These are phyloP conservation scores for Thalassiosira ordinaria DNA, from an alignment of 352 stramenopile genomes.

Conservation along the genomic window DNA sequence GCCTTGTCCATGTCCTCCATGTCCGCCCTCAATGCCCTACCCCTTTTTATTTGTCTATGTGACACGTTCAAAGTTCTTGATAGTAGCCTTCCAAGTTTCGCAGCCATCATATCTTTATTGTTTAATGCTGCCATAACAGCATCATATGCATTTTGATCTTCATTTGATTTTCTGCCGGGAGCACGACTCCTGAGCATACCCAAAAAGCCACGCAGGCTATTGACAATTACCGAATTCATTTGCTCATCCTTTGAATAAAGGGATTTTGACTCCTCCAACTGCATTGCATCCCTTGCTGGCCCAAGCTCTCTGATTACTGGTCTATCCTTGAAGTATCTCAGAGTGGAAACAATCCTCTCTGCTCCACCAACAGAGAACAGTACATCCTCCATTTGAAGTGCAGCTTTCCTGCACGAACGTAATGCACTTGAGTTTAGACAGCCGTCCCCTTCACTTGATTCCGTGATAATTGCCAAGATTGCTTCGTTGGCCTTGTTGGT, in stretches of 20 bases:
- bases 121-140: background rate
- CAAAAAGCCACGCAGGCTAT: background rate
- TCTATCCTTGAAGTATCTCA: background rate
- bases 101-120: background rate
- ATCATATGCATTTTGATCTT: conserved; percentile 5
- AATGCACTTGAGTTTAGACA: no score
- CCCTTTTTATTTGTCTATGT: background rate
- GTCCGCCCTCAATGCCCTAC: background rate
- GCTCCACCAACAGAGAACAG: conserved; percentile 1
- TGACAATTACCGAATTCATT: background rate
- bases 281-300: background rate
- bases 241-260: background rate
- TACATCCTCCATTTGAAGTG: background rate
- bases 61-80: background rate
- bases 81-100: background rate
- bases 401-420: background rate
- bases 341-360: background rate
- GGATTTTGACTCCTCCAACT: background rate
- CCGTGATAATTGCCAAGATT: background rate
- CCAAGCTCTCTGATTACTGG: background rate
- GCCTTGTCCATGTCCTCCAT: conserved; percentile 4
- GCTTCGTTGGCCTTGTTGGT: background rate
- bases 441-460: background rate
- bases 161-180: no score
- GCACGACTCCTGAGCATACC: conserved; percentile 1